A percentile compares a stretch with the other conserved stretches of the same genome.
These are phyloP conservation scores for Priceomyces medius DNA, from an alignment of 805 yeast species.

Conservation along the genomic window DNA sequence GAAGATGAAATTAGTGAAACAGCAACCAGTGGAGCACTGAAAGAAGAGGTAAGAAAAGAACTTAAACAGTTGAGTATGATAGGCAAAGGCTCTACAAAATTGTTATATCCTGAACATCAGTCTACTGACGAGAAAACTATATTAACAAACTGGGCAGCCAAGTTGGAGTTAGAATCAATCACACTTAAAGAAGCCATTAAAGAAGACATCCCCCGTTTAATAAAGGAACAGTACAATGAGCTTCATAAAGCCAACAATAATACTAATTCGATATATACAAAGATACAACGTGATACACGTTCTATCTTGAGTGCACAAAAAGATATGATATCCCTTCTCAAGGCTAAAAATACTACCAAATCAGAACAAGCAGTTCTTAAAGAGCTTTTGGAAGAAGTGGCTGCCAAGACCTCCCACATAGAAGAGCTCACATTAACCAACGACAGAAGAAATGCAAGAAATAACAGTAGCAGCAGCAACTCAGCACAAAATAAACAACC, in stretches of 20 bases:
- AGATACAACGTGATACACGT: not conserved
- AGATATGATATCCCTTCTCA: not conserved
- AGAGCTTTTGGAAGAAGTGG: not conserved
- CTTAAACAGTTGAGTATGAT: not conserved
- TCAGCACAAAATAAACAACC: not conserved
- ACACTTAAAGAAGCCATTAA: conserved; percentile 20
- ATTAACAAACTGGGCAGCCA: conserved; percentile 28
- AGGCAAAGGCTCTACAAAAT: not conserved
- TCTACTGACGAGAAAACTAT: conserved; percentile 4
- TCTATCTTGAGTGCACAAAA: not conserved
- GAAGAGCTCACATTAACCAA: not conserved
- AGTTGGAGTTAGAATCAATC: conserved; percentile 28
- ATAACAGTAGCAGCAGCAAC: too few species aligned
- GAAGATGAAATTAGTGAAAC: conserved; percentile 2
- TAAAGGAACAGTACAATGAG: conserved; percentile 5
- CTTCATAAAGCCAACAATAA: not conserved
- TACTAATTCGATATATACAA: not conserved
- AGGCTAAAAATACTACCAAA: not conserved
- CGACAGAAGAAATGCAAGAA: not conserved
- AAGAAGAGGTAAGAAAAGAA: not conserved
- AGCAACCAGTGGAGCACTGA: not conserved
- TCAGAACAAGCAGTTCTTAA: not conserved
- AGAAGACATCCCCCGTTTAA: conserved; percentile 6
- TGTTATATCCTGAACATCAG: not conserved
- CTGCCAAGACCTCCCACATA: not conserved